Percentiles rank a stretch among this genome's conserved stretches.
These are phyloP conservation scores for Collybia sordida DNA, from an alignment of 768 basidiomycete genomes.

Conservation along the genomic window DNA sequence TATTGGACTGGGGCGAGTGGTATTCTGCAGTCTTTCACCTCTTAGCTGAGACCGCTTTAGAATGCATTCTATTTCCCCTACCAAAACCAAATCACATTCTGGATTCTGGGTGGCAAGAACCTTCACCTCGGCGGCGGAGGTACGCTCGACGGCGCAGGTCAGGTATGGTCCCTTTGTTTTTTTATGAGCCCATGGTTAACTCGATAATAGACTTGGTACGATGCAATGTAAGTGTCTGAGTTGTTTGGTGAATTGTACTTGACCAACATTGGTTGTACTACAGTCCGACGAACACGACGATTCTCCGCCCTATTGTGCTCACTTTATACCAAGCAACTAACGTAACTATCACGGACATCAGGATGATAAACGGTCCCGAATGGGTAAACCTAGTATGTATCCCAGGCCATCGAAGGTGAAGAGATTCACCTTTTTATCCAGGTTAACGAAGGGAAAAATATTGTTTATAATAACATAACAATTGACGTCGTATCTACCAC, in stretches of 20 bases:
- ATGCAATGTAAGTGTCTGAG: conserved; percentile 37
- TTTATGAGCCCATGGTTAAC: background rate
- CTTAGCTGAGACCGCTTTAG: conserved; percentile 16
- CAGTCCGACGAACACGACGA: conserved; percentile 43
- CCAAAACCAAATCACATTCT: conserved; percentile 54
- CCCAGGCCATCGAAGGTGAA: background rate
- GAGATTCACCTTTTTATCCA: conserved; percentile 9
- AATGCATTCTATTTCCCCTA: conserved; percentile 54
- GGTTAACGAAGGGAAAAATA: conserved; percentile 48
- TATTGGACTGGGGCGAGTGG: conserved; percentile 50
- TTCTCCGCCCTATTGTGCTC: conserved; percentile 54
- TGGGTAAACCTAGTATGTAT: conserved; percentile 48
- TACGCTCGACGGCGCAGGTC: conserved; percentile 63
- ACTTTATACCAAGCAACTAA: conserved; percentile 51
- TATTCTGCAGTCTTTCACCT: background rate
- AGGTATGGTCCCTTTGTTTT: conserved; percentile 32
- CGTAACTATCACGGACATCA: conserved; percentile 45
- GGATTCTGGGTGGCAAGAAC: conserved; percentile 52
- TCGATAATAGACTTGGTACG: conserved; percentile 51
- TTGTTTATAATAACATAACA: conserved; percentile 47
- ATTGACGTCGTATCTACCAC: conserved; percentile 47
- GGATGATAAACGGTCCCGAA: conserved; percentile 49
- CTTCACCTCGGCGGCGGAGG: conserved; percentile 58
- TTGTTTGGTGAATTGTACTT: background rate
- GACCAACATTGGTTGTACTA: background rate